These are phyloP conservation scores for Scleroderma citrinum DNA, from an alignment of 768 basidiomycete genomes.

Conservation along the genomic window DNA sequence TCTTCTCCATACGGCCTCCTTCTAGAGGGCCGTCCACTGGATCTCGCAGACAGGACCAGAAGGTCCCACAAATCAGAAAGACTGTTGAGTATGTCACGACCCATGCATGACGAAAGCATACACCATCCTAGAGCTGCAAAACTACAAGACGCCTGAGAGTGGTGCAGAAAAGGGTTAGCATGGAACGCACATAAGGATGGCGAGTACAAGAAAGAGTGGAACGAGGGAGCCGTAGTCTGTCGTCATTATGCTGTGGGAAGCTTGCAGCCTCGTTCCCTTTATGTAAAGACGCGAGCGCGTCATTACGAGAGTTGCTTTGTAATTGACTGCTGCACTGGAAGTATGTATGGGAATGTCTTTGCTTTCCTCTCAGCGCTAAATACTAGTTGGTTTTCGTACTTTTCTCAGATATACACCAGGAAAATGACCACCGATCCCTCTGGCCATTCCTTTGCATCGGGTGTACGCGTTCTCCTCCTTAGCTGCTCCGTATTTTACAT, in stretches of 20 bases:
- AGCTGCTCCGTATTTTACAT: not conserved
- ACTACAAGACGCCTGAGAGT: slow-evolving; percentile 11
- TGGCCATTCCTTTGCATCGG: slow-evolving; percentile 3
- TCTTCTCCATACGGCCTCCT: slow-evolving; percentile 39
- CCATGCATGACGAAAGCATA: slow-evolving; percentile 62
- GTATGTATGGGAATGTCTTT: no score
- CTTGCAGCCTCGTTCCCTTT: not conserved
- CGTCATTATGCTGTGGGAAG: slow-evolving; percentile 1
- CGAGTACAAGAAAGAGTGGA: slow-evolving; percentile 42
- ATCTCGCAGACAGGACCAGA: slow-evolving; percentile 28
- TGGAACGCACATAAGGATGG: slow-evolving; percentile 39
- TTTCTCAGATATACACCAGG: no score
- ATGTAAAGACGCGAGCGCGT: no score
- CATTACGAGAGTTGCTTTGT: not conserved
- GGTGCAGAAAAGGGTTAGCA: not conserved
- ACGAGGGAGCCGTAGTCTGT: slow-evolving; percentile 26
- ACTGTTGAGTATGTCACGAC: slow-evolving; percentile 40
- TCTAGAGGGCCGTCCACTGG: slow-evolving; percentile 23
- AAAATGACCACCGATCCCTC: no score
- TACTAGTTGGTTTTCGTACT: slow-evolving; percentile 36
- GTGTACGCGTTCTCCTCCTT: slow-evolving; percentile 4
- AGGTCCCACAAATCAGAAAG: slow-evolving; percentile 45
- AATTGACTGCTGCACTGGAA: not conserved
- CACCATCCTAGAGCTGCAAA: slow-evolving; percentile 56
- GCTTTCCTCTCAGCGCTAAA: not conserved